Percentiles rank a stretch among this genome's conserved stretches.
Evolutionary conservation across 2,329 filamentous ascomycete species (phyloP).

Genomic region (Fusarium albidum): DNA sequence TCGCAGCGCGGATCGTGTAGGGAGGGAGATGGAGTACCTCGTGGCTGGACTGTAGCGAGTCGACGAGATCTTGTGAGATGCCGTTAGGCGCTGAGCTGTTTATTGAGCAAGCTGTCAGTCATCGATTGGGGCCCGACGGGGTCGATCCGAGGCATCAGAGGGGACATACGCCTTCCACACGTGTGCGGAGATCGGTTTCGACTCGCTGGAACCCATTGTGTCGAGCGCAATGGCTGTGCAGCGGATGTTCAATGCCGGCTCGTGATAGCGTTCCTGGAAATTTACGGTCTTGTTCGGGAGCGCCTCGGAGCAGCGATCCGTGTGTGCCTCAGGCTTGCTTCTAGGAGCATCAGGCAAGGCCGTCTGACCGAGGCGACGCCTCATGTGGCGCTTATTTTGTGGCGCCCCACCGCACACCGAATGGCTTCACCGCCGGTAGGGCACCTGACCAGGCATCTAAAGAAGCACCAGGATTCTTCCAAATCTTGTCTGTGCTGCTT

Average conservation of each 20-base stretch:
- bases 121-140: constrained; percentile 1
- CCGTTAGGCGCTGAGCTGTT: constrained; percentile 56
- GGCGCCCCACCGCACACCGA: constrained; percentile 19
- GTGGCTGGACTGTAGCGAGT: constrained; percentile 82
- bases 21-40: constrained; percentile 71
- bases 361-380: constrained; percentile 14
- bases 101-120: constrained; percentile 39
- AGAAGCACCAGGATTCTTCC: background rate
- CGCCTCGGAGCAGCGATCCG: constrained; percentile 39
- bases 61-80: constrained; percentile 82
- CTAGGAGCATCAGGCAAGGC: background rate
- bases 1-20: background rate
- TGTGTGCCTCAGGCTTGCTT: constrained; percentile 46
- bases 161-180: constrained; percentile 64
- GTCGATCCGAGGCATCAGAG: background rate
- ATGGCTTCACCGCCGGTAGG: background rate
- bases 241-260: constrained; percentile 40
- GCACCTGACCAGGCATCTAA: constrained; percentile 2
- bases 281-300: constrained; percentile 47
- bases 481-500: constrained; percentile 13
- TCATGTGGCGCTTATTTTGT: constrained; percentile 26
- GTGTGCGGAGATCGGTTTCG: constrained; percentile 57
- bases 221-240: constrained; percentile 48
- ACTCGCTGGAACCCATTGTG: constrained; percentile 66
- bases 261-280: constrained; percentile 44